phyloP scores from a whole-genome alignment of 2,329 filamentous ascomycete species.

The Tolypocladium endophyticum region DNA sequence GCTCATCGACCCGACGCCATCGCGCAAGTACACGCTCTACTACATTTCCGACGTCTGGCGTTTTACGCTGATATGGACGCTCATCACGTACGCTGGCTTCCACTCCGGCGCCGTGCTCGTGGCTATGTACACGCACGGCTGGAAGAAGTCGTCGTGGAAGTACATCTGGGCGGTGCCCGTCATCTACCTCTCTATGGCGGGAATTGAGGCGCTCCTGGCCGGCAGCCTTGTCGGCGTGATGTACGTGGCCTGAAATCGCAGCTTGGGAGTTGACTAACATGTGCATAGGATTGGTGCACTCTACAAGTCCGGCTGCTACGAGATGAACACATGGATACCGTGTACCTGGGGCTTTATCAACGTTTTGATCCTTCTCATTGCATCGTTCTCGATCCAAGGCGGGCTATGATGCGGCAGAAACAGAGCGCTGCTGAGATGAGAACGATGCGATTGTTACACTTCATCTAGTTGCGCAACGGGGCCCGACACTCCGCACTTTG shows the following conservation, averaged over 20 bases:
- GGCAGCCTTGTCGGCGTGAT: conserved; percentile 74
- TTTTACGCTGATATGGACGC: conserved; percentile 79
- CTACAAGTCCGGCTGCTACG: conserved; percentile 72
- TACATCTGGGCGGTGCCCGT: conserved; percentile 64
- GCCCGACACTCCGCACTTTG: neutral
- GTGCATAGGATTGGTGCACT: conserved; percentile 60
- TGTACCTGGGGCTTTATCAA: conserved; percentile 82
- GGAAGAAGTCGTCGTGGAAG: conserved; percentile 44
- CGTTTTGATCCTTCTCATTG: conserved; percentile 70
- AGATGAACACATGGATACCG: conserved; percentile 92
- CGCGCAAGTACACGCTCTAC: conserved; percentile 52
- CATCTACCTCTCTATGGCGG: conserved; percentile 60
- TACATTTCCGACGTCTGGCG: conserved; percentile 70
- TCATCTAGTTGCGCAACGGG: neutral
- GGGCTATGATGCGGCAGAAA: conserved; percentile 49
- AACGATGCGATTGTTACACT: neutral
- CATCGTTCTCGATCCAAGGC: conserved; percentile 87
- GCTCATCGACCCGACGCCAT: conserved; percentile 31
- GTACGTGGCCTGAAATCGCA: conserved; percentile 28
- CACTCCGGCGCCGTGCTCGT: conserved; percentile 63
- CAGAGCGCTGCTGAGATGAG: neutral
- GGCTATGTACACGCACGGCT: conserved; percentile 61
- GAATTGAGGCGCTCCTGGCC: conserved; percentile 65
- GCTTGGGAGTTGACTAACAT: conserved; percentile 6
- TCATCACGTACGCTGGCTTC: conserved; percentile 66